Percentiles rank a stretch among this genome's conserved stretches.
phyloP scores from a whole-genome alignment of 1,139 yeast species.

The Taiozyma sp. region DNA sequence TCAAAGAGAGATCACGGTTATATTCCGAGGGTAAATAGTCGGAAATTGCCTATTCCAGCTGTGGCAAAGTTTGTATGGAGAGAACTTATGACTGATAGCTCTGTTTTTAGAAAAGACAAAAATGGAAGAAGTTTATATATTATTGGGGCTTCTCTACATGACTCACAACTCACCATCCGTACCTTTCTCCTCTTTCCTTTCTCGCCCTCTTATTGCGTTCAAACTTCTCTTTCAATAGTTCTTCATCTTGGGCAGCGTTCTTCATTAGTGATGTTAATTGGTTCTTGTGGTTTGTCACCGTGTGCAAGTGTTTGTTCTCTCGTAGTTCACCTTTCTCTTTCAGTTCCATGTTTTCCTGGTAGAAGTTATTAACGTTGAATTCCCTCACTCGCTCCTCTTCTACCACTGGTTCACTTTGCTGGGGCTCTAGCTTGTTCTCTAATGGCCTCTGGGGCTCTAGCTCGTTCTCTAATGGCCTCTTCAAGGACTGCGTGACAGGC shows the following conservation, averaged over 20 bases:
- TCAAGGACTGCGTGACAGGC: background rate
- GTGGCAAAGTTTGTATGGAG: background rate
- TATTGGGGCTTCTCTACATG: background rate
- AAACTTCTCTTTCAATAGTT: constrained; percentile 24
- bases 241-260: constrained; percentile 28
- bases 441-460: too few relatives aligned
- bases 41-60: background rate
- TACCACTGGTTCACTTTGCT: background rate
- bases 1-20: background rate
- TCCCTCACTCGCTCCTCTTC: constrained; percentile 11
- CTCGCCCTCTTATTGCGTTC: constrained; percentile 22
- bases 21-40: background rate
- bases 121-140: background rate
- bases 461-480: too few relatives aligned
- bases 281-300: constrained; percentile 26
- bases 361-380: constrained; percentile 18
- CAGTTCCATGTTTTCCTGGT: constrained; percentile 17
- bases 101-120: background rate
- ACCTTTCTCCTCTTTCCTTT: constrained; percentile 22
- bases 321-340: constrained; percentile 18
- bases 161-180: constrained; percentile 28
- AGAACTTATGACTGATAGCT: background rate
- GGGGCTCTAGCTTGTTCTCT: background rate
- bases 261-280: constrained; percentile 29
- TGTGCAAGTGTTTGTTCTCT: constrained; percentile 19